phyloP scores from a whole-genome alignment of 805 yeast genomes.

The Suhomyces tanzawaensis region DNA sequence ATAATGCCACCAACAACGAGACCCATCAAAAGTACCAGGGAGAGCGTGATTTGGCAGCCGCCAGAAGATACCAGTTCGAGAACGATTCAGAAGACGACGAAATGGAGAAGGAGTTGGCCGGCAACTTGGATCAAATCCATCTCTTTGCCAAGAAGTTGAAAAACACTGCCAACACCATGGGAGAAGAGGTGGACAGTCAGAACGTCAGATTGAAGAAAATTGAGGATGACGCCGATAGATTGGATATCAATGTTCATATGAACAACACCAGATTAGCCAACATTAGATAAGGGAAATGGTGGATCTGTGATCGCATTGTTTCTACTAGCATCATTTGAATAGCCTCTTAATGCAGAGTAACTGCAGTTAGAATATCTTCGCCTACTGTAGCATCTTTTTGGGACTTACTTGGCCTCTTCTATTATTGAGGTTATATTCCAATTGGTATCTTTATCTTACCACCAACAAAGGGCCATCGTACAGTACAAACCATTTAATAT shows the following conservation, averaged over 20 bases:
- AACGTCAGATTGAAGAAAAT: slow-evolving; percentile 69
- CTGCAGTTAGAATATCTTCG: too few species aligned
- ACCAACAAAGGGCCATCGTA: too few species aligned
- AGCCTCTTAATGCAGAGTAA: too few species aligned
- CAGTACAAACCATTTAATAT: too few species aligned
- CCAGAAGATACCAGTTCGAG: slow-evolving; percentile 76
- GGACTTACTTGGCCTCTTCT: too few species aligned
- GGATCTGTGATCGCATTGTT: too few species aligned
- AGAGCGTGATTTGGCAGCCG: slow-evolving; percentile 52
- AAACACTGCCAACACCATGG: slow-evolving; percentile 67
- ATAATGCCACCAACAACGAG: slow-evolving; percentile 37
- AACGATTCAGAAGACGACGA: slow-evolving; percentile 92
- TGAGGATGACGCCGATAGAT: slow-evolving; percentile 78
- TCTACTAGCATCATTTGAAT: too few species aligned
- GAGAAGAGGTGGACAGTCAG: slow-evolving; percentile 77
- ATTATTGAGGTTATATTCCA: too few species aligned
- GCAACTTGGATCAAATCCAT: slow-evolving; percentile 76
- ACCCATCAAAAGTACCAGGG: slow-evolving; percentile 48
- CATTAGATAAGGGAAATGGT: slow-evolving; percentile 45
- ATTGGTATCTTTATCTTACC: too few species aligned
- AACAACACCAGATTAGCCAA: slow-evolving; percentile 67
- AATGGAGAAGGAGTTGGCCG: slow-evolving; percentile 82
- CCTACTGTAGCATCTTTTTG: too few species aligned
- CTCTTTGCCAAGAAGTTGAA: slow-evolving; percentile 68
- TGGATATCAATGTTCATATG: slow-evolving; percentile 80